Evolutionary conservation across 1,139 yeast genomes (phyloP).

Genomic region (Lodderomyces jiufengensis): DNA sequence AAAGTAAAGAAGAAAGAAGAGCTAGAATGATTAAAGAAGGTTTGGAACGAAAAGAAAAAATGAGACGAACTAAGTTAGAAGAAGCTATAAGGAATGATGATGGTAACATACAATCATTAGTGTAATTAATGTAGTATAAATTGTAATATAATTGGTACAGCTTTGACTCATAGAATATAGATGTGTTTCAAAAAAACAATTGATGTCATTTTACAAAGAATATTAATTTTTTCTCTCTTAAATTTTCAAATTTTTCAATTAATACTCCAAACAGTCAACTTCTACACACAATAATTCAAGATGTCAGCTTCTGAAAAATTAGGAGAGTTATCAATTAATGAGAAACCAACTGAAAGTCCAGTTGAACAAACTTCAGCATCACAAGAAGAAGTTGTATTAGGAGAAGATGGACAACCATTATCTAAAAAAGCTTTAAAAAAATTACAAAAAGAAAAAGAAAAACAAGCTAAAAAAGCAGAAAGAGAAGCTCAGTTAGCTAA

Average conservation of each 20-base stretch:
- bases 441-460: conserved; percentile 88
- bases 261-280: neutral
- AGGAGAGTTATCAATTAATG: conserved; percentile 14
- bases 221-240: no score
- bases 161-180: no score
- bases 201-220: no score
- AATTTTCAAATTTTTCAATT: neutral
- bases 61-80: neutral
- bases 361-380: conserved; percentile 13
- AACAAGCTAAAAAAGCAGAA: conserved; percentile 90
- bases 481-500: conserved; percentile 85
- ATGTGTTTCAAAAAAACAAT: no score
- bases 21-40: conserved; percentile 61
- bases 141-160: no score
- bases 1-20: conserved; percentile 53
- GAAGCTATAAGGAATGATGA: no score
- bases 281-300: no score
- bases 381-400: conserved; percentile 39
- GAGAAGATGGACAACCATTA: conserved; percentile 90
- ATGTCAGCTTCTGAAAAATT: conserved; percentile 15
- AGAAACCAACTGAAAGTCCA: conserved; percentile 12
- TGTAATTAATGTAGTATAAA: no score
- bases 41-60: conserved; percentile 38
- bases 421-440: conserved; percentile 95
- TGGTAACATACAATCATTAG: no score